Conservation (phyloP, 2,329 filamentous ascomycete genomes). For the Fusarium sulawesiense region DNA sequence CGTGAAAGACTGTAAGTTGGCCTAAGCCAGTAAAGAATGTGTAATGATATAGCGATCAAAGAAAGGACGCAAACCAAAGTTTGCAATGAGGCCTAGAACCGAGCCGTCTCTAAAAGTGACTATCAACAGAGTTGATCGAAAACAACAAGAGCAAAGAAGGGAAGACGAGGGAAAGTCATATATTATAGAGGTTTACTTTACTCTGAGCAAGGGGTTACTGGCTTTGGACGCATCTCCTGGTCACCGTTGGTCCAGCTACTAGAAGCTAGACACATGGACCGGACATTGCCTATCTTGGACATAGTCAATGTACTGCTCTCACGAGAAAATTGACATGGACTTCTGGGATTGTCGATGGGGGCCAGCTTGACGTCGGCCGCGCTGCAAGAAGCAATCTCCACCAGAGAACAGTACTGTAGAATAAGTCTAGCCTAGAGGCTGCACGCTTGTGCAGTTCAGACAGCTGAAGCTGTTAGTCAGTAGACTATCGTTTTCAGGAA, state of each 20-base stretch:
- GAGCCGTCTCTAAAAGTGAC: constrained; percentile 46
- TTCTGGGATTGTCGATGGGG: constrained; percentile 10
- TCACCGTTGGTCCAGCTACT: constrained; percentile 12
- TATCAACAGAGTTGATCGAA: constrained; percentile 40
- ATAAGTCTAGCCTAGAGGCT: constrained; percentile 7
- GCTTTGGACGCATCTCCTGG: constrained; percentile 17
- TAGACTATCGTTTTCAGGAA: constrained; percentile 46
- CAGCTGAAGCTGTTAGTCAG: constrained; percentile 4
- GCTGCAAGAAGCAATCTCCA: constrained; percentile 36
- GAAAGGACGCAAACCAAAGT: constrained; percentile 56
- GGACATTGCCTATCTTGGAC: constrained; percentile 41
- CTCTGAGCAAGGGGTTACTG: constrained; percentile 3
- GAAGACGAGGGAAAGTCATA: constrained; percentile 18
- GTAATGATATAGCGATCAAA: constrained; percentile 48
- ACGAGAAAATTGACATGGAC: constrained; percentile 7
- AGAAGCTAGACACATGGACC: constrained; percentile 30
- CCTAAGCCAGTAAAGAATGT: constrained; percentile 51
- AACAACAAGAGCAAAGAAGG: constrained; percentile 15
- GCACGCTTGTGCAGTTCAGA: constrained; percentile 17
- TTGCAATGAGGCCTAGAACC: constrained; percentile 49
- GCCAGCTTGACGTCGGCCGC: constrained; percentile 5
- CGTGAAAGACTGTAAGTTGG: constrained; percentile 51
- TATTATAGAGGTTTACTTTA: constrained; percentile 8
- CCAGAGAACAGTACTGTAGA: constrained; percentile 7
- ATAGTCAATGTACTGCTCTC: constrained; percentile 13